Evolutionary conservation across 805 yeast genomes (phyloP), one percentile per base, ranked within the genome.

Genomic region (Candida multigemmis): DNA sequence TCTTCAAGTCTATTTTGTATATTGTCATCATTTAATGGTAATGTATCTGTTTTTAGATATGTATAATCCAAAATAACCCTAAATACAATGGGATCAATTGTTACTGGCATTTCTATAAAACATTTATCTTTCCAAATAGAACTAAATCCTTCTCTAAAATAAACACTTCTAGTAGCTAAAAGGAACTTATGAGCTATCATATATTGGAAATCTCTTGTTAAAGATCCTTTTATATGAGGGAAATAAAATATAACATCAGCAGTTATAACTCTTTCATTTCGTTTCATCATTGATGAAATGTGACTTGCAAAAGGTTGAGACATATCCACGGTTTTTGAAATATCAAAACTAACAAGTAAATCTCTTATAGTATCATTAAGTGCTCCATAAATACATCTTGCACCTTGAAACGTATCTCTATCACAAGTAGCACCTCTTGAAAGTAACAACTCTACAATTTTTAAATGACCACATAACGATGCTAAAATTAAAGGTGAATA

Each of bases 331-430:
- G 76, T 71, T 40, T 77, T 81, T 5, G 82, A 69, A 23, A 80
- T 68, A 44, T 79, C 86, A 43, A 62, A 75, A 21, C 70, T 60
- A 12, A 76, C 42, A 27, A 82, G 50, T 12, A 78, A 46, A 21
- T 68, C 65, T 24, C 86, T 50, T 15, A 82, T 82, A 4, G 57
- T 47, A 42, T 79, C 85, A 11, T 68, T 82, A 30, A 82, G 50
- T 0, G 93, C 91, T 2, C 87, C 91, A 42, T 82, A 80, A 2
- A 81, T 62, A 37, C 89, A 80, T 23, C 64, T 61, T 8, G 78
- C 83, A 3, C 93, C 91, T 46, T 80, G 82, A 42, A 74, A 74
- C n/a, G 86, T 76, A 44, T 81, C 89, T 41, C 84, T 63, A 47
- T 79, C 87, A 47, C 89, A 80, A 6, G 74, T 62, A 0, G 91